Conservation (phyloP, 2,329 filamentous ascomycete genomes). For the Pseudogymnoascus sp. region DNA sequence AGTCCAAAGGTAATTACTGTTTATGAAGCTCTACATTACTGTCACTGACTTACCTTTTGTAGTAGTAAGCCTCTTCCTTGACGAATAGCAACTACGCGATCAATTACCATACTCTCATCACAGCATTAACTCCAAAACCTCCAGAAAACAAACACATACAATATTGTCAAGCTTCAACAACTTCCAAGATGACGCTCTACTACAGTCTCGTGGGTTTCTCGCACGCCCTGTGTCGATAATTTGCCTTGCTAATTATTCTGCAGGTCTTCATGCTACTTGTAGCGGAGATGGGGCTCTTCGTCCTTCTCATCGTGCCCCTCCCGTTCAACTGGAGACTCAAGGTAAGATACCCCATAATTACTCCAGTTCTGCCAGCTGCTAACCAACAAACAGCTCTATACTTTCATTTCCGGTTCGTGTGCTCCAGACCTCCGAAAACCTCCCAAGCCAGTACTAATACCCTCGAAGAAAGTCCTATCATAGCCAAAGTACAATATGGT, state of each 20-base stretch:
- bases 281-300: slow-evolving; percentile 74
- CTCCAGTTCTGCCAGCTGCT: background rate
- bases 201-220: slow-evolving; percentile 38
- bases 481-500: slow-evolving; percentile 94
- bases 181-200: slow-evolving; percentile 41
- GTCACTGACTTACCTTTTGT: background rate
- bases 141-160: slow-evolving; percentile 2
- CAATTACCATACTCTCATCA: background rate
- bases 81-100: background rate
- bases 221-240: background rate
- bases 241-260: slow-evolving; percentile 12
- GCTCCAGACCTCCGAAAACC: slow-evolving; percentile 16
- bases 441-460: slow-evolving; percentile 14
- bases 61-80: background rate
- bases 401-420: slow-evolving; percentile 9
- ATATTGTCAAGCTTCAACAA: slow-evolving; percentile 10
- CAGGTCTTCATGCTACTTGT: slow-evolving; percentile 79
- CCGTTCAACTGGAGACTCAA: slow-evolving; percentile 79
- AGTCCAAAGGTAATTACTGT: background rate
- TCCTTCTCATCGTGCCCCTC: slow-evolving; percentile 74
- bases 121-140: slow-evolving; percentile 7
- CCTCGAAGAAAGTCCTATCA: slow-evolving; percentile 33
- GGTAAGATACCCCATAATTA: slow-evolving; percentile 35
- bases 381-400: background rate
- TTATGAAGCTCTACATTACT: background rate